Percentiles rank a stretch among this genome's conserved stretches.
Conservation (phyloP, 1,139 yeast species). For the Saccharomyces hybrid region DNA sequence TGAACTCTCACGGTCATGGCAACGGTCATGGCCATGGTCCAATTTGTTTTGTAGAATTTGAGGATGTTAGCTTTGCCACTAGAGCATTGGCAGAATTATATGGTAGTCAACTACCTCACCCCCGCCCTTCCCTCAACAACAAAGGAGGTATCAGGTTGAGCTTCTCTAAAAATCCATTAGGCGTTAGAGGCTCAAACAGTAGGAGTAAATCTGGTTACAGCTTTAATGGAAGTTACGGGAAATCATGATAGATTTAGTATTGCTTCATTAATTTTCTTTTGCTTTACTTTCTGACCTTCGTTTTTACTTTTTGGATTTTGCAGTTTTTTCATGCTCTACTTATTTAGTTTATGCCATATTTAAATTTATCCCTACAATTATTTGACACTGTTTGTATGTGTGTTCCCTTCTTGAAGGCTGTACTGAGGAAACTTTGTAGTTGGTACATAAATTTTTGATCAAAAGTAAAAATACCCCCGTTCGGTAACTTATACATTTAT, state of each 20-base stretch:
- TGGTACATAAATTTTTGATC: background rate
- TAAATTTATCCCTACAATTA: background rate
- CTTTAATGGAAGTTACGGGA: background rate
- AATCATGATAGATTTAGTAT: background rate
- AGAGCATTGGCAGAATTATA: slow-evolving; percentile 87
- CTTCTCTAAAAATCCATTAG: slow-evolving; percentile 91
- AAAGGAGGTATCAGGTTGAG: slow-evolving; percentile 94
- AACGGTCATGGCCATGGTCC: slow-evolving; percentile 65
- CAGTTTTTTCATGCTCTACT: background rate
- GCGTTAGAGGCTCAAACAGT: slow-evolving; percentile 62
- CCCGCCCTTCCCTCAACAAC: slow-evolving; percentile 52
- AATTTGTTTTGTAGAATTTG: slow-evolving; percentile 98
- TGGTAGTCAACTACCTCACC: slow-evolving; percentile 73
- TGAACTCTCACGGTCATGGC: slow-evolving; percentile 30
- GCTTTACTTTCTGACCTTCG: background rate
- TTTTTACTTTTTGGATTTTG: background rate
- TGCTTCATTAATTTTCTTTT: background rate
- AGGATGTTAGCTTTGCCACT: slow-evolving; percentile 89
- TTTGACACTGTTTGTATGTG: background rate
- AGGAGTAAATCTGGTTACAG: slow-evolving; percentile 19
- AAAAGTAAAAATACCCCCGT: background rate
- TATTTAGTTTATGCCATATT: background rate
- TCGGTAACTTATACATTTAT: background rate
- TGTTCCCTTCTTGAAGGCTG: background rate
- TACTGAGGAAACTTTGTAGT: background rate